Evolutionary conservation across 108 stramenopile genomes (phyloP).

Genomic region (Pseudonitzschia pungens): DNA sequence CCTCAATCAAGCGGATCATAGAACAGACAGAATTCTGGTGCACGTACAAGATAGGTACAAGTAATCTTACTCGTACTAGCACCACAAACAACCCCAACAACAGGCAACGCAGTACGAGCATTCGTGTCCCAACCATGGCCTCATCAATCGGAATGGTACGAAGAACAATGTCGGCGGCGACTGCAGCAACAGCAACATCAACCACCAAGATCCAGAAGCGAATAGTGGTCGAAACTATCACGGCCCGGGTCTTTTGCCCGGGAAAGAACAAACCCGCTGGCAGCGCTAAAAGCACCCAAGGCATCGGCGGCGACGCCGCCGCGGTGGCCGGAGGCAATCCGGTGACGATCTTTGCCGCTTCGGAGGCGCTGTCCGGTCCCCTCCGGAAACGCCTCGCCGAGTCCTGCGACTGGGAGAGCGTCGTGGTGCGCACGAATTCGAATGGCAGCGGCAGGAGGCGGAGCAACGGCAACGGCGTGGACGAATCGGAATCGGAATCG

Average conservation of each 20-base stretch:
- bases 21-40: too few species aligned
- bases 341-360: slow-evolving; percentile 59
- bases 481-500: too few species aligned
- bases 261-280: background rate
- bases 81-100: background rate
- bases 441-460: too few species aligned
- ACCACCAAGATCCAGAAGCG: background rate
- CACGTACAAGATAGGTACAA: too few species aligned
- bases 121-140: background rate
- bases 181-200: background rate
- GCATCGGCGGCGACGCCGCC: too few species aligned
- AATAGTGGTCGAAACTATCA: slow-evolving; percentile 32
- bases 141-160: background rate
- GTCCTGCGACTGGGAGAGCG: slow-evolving; percentile 66
- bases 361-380: slow-evolving; percentile 23
- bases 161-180: background rate
- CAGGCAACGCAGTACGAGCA: background rate
- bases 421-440: slow-evolving; percentile 25
- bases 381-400: slow-evolving; percentile 46
- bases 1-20: too few species aligned
- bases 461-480: too few species aligned
- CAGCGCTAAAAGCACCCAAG: too few species aligned
- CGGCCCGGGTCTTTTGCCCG: slow-evolving; percentile 45
- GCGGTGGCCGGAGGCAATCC: slow-evolving; percentile 55
- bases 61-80: background rate